Conservation (phyloP, 2,329 filamentous ascomycete species). For the Metarhizium album region DNA sequence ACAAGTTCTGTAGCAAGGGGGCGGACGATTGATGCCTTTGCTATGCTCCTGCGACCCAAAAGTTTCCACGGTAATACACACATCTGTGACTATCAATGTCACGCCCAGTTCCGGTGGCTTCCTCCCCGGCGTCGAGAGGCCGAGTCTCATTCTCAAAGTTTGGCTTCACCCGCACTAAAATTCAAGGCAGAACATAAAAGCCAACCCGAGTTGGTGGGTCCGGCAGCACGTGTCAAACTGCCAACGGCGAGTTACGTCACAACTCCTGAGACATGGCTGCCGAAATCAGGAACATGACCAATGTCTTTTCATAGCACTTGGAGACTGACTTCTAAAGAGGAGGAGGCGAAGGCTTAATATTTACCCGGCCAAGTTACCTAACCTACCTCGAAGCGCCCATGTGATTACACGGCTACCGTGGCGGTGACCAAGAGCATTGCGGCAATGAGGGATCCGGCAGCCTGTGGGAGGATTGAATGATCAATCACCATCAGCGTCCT, state of each 20-base stretch:
- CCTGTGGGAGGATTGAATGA: too few species aligned
- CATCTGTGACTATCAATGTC: slow-evolving; percentile 28
- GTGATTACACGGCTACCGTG: slow-evolving; percentile 14
- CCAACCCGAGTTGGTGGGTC: slow-evolving; percentile 18
- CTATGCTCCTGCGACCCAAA: slow-evolving; percentile 28
- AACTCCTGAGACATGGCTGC: too few species aligned
- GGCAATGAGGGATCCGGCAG: slow-evolving; percentile 11
- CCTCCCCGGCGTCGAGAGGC: slow-evolving; percentile 37
- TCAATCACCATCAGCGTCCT: too few species aligned
- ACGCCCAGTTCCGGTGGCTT: slow-evolving; percentile 30
- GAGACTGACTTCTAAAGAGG: slow-evolving; percentile 9
- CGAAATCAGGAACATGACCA: slow-evolving; percentile 15
- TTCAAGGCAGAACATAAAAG: slow-evolving; percentile 42
- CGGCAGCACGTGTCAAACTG: too few species aligned
- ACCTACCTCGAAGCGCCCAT: background rate
- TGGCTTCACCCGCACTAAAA: background rate
- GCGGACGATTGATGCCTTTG: slow-evolving; percentile 25
- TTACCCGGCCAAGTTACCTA: too few species aligned
- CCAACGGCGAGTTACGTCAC: background rate
- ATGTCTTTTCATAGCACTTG: slow-evolving; percentile 21
- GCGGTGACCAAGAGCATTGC: slow-evolving; percentile 17
- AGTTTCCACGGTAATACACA: slow-evolving; percentile 23
- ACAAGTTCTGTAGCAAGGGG: slow-evolving; percentile 31
- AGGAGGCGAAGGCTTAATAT: slow-evolving; percentile 13
- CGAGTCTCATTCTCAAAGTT: slow-evolving; percentile 13